phyloP scores from a whole-genome alignment of 2,329 filamentous ascomycete species.

The Sodiomyces alkalinus region DNA sequence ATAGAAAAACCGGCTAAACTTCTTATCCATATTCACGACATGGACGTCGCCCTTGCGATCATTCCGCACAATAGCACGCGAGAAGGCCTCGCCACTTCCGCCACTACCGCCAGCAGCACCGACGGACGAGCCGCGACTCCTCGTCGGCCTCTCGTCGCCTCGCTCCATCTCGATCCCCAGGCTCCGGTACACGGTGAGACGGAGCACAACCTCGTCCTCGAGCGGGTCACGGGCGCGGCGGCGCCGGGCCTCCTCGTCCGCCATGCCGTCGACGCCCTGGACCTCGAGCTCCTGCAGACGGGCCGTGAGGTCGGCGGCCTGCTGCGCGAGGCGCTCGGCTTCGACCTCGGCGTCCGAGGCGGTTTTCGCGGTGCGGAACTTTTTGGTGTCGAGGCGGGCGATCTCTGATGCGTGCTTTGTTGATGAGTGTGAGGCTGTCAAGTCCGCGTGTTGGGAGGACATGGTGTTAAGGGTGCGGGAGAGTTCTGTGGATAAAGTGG shows the following conservation, averaged over 20 bases:
- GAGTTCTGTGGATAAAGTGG: conserved; percentile 31
- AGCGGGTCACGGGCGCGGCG: conserved; percentile 26
- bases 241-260: conserved; percentile 15
- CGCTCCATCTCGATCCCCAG: conserved; percentile 79
- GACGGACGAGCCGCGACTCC: no score
- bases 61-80: conserved; percentile 73
- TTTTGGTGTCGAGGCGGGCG: conserved; percentile 75
- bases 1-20: conserved; percentile 83
- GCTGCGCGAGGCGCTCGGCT: conserved; percentile 73
- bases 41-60: conserved; percentile 81
- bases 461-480: conserved; percentile 63
- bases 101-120: no score
- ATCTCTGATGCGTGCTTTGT: conserved; percentile 73
- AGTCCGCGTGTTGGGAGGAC: conserved; percentile 61
- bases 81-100: conserved; percentile 43
- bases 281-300: conserved; percentile 70
- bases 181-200: conserved; percentile 80
- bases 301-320: conserved; percentile 59
- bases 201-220: conserved; percentile 53
- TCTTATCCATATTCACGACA: conserved; percentile 85
- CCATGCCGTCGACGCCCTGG: conserved; percentile 66
- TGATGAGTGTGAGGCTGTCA: conserved; percentile 58
- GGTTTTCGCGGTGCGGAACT: conserved; percentile 88
- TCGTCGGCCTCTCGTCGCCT: conserved; percentile 49
- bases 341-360: conserved; percentile 84